These are phyloP conservation scores for Megacollybia marginata DNA, from an alignment of 768 basidiomycete species.

Conservation along the genomic window DNA sequence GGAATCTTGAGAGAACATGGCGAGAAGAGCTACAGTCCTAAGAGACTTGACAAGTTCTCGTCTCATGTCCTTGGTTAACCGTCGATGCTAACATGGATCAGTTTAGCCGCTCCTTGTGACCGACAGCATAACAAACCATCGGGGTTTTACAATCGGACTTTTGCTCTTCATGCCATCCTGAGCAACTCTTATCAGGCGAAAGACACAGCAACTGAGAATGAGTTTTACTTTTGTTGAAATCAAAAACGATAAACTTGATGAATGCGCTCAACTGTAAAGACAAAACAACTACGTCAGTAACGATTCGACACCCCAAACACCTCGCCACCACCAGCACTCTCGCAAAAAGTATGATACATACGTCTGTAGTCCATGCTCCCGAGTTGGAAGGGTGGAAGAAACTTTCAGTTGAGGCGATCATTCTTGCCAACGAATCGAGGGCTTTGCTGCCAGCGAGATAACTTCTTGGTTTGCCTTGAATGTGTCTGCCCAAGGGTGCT, in stretches of 20 bases:
- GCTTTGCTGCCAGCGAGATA: slow-evolving; percentile 83
- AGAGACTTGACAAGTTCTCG: slow-evolving; percentile 79
- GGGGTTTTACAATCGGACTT: slow-evolving; percentile 78
- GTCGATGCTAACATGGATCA: slow-evolving; percentile 43
- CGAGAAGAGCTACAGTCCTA: slow-evolving; percentile 75
- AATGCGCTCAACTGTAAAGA: slow-evolving; percentile 64
- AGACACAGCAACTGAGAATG: neutral
- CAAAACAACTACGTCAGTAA: slow-evolving; percentile 2
- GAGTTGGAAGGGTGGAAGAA: slow-evolving; percentile 91
- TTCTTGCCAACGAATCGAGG: slow-evolving; percentile 74
- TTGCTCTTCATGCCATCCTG: slow-evolving; percentile 77
- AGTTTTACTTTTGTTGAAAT: slow-evolving; percentile 71
- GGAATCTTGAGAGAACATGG: slow-evolving; percentile 84
- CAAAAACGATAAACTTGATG: slow-evolving; percentile 75
- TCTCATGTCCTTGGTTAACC: slow-evolving; percentile 72
- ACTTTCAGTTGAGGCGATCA: slow-evolving; percentile 82
- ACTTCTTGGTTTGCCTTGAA: slow-evolving; percentile 32
- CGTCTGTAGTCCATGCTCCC: slow-evolving; percentile 74
- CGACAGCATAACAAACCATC: slow-evolving; percentile 23
- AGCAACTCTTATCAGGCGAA: neutral
- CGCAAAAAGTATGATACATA: slow-evolving; percentile 23
- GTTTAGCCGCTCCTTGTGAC: too few relatives aligned
- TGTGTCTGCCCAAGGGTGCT: slow-evolving; percentile 45
- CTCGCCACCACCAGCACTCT: slow-evolving; percentile 6
- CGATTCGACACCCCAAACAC: neutral